Evolutionary conservation across 495 filamentous ascomycete species (phyloP).

Genomic region (Tuber aestivum): DNA sequence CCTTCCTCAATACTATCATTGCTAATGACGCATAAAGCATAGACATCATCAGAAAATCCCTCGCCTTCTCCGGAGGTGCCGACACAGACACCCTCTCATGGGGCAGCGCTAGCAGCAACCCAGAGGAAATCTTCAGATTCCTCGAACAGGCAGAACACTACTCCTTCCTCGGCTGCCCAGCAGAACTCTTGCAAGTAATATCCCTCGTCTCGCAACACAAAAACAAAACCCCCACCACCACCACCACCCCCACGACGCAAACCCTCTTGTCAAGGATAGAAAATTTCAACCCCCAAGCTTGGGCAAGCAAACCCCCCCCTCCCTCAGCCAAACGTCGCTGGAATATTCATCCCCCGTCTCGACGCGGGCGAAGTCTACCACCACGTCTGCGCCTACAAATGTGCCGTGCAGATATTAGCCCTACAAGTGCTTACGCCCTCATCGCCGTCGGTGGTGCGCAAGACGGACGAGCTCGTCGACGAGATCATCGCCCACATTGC

Average conservation of each 20-base stretch:
- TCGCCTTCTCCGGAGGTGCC: constrained; percentile 26
- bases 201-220: constrained; percentile 24
- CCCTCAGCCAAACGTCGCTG: constrained; percentile 8
- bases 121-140: constrained; percentile 26
- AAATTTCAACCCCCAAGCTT: constrained; percentile 4
- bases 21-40: constrained; percentile 28
- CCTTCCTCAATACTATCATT: neutral
- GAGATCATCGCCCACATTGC: constrained; percentile 31
- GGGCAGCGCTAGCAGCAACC: constrained; percentile 17
- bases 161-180: constrained; percentile 41
- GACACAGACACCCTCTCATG: constrained; percentile 31
- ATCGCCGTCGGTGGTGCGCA: neutral
- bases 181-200: constrained; percentile 36
- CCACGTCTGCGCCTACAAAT: constrained; percentile 37
- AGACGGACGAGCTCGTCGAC: constrained; percentile 6
- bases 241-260: constrained; percentile 14
- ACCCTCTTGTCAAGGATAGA: constrained; percentile 30
- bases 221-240: neutral
- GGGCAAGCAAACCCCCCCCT: constrained; percentile 22
- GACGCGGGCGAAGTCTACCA: constrained; percentile 26
- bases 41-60: constrained; percentile 41
- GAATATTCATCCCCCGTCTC: constrained; percentile 19
- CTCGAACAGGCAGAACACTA: constrained; percentile 38
- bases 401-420: constrained; percentile 36
- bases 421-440: constrained; percentile 30